Evolutionary conservation across 805 yeast genomes (phyloP).

Genomic region (Yarrowia alimentaria): DNA sequence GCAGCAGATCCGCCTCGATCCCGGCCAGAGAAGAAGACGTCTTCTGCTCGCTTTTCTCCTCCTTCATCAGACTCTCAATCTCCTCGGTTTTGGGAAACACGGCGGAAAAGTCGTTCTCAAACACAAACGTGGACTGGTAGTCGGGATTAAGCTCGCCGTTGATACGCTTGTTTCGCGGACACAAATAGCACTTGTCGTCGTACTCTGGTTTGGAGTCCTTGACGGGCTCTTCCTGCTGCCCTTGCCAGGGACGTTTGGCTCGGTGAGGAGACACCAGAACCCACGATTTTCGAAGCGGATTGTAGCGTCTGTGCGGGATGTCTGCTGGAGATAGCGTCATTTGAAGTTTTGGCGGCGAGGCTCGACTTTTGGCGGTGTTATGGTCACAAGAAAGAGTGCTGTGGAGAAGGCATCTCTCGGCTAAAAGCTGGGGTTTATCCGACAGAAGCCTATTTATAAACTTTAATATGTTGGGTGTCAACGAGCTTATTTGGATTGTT

Average conservation of each 20-base stretch:
- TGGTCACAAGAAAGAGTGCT: not conserved
- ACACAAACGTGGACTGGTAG: slow-evolving; percentile 57
- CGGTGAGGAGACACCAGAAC: slow-evolving; percentile 74
- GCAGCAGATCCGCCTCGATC: slow-evolving; percentile 48
- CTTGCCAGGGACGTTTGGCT: slow-evolving; percentile 79
- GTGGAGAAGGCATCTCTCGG: not conserved
- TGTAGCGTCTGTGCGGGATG: slow-evolving; percentile 66
- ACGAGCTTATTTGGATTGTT: not conserved
- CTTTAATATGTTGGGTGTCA: no score
- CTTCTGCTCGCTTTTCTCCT: slow-evolving; percentile 30
- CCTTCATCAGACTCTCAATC: not conserved
- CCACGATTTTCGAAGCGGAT: slow-evolving; percentile 67
- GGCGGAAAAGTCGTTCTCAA: slow-evolving; percentile 70
- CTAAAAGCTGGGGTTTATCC: slow-evolving; percentile 24
- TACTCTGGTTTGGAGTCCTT: slow-evolving; percentile 50
- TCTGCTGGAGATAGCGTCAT: slow-evolving; percentile 39
- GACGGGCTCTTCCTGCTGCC: slow-evolving; percentile 57
- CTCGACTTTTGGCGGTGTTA: not conserved
- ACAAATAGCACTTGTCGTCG: slow-evolving; percentile 66
- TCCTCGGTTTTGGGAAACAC: slow-evolving; percentile 44
- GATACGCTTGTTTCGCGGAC: slow-evolving; percentile 69
- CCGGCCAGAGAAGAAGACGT: slow-evolving; percentile 31
- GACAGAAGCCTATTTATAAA: no score
- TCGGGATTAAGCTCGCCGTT: slow-evolving; percentile 59
- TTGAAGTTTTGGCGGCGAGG: no score